Evolutionary conservation across 176 grass and related monocot genomes (phyloP), one percentile per base, ranked within the genome.

Genomic region (Alopecurus myosuroides): DNA sequence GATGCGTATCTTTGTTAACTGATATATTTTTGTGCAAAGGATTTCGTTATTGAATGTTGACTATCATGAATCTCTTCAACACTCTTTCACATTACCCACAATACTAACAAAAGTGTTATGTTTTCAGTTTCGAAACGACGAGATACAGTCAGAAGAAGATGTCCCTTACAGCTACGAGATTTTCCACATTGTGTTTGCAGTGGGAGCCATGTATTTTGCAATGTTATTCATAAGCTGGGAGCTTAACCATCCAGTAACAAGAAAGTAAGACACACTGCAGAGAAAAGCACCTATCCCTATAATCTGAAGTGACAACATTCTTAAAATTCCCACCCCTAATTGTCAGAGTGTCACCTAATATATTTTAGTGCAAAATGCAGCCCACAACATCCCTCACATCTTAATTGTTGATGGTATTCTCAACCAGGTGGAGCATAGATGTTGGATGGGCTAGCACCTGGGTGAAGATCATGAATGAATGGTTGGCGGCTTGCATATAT

Each of bases 141-240:
- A 88, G 37, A 71, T 55, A 26, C 77, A 79, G 66, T 34, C 78
- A 57, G 88, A 94, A 89, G 96, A 95, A 18, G 91, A 95, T 44
- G 80, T 53, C 12, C 91, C 93, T 26, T 95, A 95, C 83, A 92
- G 87, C 66, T 95, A 98, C 19, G 86, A 88, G 31, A 86, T 91
- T 76, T 95, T 98, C 74, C 88, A 95, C 85, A 86, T 92, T 70
- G 89, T 98, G 46, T 95, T 98, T 81, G 87, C 97, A 20, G 87
- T 98, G 88, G 93, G 91, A 79, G 92, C 93, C 46, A 95, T 95
- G 93, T 94, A 95, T 72, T 95, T 95, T n/a, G 96, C 93, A 44
- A 95, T 98, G 96, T 31, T 98, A 36, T 95, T 98, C 91, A 92
- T 98, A 63, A 98, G 79, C 87, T 98, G 96, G 96, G 89, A 95